phyloP scores from a whole-genome alignment of 495 filamentous ascomycete genomes.

The Talaromyces stipitatus region DNA sequence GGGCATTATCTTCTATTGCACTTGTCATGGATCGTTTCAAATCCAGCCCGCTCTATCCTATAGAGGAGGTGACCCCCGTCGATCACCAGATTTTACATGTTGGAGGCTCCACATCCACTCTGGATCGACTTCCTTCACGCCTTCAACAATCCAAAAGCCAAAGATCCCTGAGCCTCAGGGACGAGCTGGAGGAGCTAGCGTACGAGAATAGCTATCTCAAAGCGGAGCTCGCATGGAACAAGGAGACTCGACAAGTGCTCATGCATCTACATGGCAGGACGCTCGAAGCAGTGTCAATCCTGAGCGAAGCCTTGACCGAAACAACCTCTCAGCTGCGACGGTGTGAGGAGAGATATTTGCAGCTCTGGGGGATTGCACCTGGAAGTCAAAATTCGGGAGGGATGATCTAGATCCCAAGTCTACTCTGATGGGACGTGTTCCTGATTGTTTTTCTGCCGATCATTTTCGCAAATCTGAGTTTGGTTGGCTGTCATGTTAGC shows the following conservation, averaged over 20 bases:
- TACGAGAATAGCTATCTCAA: conserved; percentile 14
- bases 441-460: too few species aligned
- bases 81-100: conserved; percentile 9
- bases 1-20: too few species aligned
- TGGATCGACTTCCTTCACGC: conserved; percentile 8
- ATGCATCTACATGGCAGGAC: conserved; percentile 8
- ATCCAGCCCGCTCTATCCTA: conserved; percentile 5
- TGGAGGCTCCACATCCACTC: conserved; percentile 8
- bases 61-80: conserved; percentile 9
- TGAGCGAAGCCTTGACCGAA: conserved; percentile 8
- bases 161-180: not conserved
- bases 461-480: too few species aligned
- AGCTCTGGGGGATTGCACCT: conserved; percentile 7
- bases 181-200: conserved; percentile 5
- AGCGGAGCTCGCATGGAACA: conserved; percentile 13
- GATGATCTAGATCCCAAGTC: too few species aligned
- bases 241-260: conserved; percentile 12
- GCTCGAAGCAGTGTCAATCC: conserved; percentile 4
- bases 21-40: too few species aligned
- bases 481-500: too few species aligned
- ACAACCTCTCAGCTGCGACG: conserved; percentile 6
- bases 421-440: too few species aligned
- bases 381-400: not conserved
- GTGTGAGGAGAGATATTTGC: conserved; percentile 10
- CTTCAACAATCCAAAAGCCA: conserved; percentile 4